Conservation (phyloP, 228 moss, liverwort and hornwort genomes). For the Sphagnum magellanicum region DNA sequence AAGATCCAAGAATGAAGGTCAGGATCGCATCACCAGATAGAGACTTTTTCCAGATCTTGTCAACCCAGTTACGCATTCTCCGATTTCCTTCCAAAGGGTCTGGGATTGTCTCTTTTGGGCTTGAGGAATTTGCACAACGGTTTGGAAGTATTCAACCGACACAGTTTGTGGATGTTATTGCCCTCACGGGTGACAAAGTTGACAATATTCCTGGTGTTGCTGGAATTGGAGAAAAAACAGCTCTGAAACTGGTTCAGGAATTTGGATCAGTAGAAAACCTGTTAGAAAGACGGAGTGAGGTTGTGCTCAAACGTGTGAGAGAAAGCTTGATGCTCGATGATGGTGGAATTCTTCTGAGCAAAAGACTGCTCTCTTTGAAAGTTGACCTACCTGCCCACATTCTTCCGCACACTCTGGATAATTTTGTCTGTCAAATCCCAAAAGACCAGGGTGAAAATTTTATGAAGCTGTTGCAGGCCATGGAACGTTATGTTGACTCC, state of each 20-base stretch:
- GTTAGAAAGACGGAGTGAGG: conserved; percentile 41
- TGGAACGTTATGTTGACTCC: conserved; percentile 39
- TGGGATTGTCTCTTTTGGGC: conserved; percentile 67
- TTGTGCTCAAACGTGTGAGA: conserved; percentile 47
- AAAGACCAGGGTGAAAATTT: conserved; percentile 42
- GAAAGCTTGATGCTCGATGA: conserved; percentile 52
- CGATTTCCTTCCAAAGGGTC: conserved; percentile 66
- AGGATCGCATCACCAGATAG: conserved; percentile 76
- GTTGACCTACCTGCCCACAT: conserved; percentile 32
- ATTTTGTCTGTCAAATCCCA: conserved; percentile 31
- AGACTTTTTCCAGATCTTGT: conserved; percentile 85
- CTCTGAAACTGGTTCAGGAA: conserved; percentile 57
- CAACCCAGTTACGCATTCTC: conserved; percentile 55
- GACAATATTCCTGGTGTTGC: conserved; percentile 79
- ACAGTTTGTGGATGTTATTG: conserved; percentile 72
- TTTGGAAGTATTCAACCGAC: conserved; percentile 54
- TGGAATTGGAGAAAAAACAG: conserved; percentile 76
- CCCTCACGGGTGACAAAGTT: conserved; percentile 69
- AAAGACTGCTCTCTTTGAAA: conserved; percentile 48
- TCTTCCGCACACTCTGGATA: conserved; percentile 29
- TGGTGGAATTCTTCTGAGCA: conserved; percentile 62
- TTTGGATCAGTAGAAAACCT: conserved; percentile 64
- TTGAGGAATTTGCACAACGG: conserved; percentile 60
- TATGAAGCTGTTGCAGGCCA: conserved; percentile 37
- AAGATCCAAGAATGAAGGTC: conserved; percentile 59